A percentile compares a stretch with the other conserved stretches of the same genome.
Conservation (phyloP, 2,329 filamentous ascomycete genomes). For the Claviceps cyperi region DNA sequence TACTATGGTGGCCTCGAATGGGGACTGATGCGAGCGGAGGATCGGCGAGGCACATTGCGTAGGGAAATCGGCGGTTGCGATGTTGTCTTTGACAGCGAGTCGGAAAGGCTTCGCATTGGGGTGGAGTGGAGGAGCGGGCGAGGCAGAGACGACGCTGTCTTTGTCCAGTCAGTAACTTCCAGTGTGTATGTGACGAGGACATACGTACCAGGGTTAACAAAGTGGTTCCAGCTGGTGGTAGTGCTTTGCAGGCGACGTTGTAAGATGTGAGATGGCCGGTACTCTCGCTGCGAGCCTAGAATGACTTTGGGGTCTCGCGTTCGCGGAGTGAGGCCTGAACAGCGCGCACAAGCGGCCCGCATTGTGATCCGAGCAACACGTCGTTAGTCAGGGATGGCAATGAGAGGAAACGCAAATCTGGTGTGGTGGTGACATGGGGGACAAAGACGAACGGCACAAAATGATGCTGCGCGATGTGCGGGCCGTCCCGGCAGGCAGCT, state of each 20-base stretch:
- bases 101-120: conserved; percentile 20
- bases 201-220: conserved; percentile 18
- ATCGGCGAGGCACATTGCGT: conserved; percentile 78
- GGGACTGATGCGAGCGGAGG: conserved; percentile 54
- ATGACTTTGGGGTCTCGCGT: conserved; percentile 2
- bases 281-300: not conserved
- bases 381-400: not conserved
- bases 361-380: conserved; percentile 6
- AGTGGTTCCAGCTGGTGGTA: conserved; percentile 20
- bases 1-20: conserved; percentile 73
- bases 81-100: conserved; percentile 65
- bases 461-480: not conserved
- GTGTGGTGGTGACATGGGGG: not conserved
- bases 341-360: conserved; percentile 18
- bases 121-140: conserved; percentile 8
- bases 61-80: conserved; percentile 46
- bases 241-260: conserved; percentile 15
- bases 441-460: not conserved
- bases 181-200: not conserved
- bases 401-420: not conserved
- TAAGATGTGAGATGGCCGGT: conserved; percentile 2
- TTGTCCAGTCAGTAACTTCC: not conserved
- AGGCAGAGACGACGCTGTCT: conserved; percentile 2
- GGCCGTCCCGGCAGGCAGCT: not conserved
- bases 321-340: conserved; percentile 4